Evolutionary conservation across 2,329 filamentous ascomycete genomes (phyloP).

Genomic region (Albophoma yamanashiensis): DNA sequence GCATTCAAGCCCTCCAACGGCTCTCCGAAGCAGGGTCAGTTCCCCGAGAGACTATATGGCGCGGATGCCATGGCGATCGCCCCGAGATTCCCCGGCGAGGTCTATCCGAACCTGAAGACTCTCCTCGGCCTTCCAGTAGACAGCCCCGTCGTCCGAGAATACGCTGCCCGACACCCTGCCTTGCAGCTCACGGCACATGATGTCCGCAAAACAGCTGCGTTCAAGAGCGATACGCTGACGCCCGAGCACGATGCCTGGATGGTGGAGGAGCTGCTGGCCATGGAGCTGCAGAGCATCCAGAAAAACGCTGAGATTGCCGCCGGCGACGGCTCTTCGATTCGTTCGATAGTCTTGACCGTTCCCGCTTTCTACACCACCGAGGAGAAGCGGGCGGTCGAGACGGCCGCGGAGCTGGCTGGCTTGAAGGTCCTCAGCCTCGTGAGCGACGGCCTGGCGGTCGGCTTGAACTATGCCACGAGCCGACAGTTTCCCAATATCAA

Average conservation of each 20-base stretch:
- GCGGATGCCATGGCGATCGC: slow-evolving; percentile 82
- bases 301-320: slow-evolving; percentile 79
- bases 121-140: slow-evolving; percentile 66
- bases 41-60: slow-evolving; percentile 85
- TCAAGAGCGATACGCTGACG: slow-evolving; percentile 63
- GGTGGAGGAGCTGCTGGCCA: slow-evolving; percentile 88
- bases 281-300: slow-evolving; percentile 88
- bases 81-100: slow-evolving; percentile 80
- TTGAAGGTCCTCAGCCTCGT: slow-evolving; percentile 77
- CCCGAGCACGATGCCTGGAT: slow-evolving; percentile 56
- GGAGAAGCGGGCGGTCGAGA: slow-evolving; percentile 76
- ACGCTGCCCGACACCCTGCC: slow-evolving; percentile 66
- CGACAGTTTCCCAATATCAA: slow-evolving; percentile 79
- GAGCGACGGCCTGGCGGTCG: slow-evolving; percentile 85
- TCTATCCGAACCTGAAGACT: slow-evolving; percentile 88
- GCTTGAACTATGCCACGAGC: slow-evolving; percentile 87
- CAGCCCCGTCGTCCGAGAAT: slow-evolving; percentile 54
- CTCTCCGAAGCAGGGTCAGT: slow-evolving; percentile 51
- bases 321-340: slow-evolving; percentile 61
- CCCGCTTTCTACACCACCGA: slow-evolving; percentile 84
- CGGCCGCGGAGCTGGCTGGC: slow-evolving; percentile 80
- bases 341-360: slow-evolving; percentile 79
- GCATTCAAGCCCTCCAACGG: slow-evolving; percentile 81
- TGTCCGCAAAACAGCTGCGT: slow-evolving; percentile 60
- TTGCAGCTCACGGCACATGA: slow-evolving; percentile 54